These are phyloP conservation scores for Drechslerella dactyloides DNA, from an alignment of 2,329 filamentous ascomycete species.

Conservation along the genomic window DNA sequence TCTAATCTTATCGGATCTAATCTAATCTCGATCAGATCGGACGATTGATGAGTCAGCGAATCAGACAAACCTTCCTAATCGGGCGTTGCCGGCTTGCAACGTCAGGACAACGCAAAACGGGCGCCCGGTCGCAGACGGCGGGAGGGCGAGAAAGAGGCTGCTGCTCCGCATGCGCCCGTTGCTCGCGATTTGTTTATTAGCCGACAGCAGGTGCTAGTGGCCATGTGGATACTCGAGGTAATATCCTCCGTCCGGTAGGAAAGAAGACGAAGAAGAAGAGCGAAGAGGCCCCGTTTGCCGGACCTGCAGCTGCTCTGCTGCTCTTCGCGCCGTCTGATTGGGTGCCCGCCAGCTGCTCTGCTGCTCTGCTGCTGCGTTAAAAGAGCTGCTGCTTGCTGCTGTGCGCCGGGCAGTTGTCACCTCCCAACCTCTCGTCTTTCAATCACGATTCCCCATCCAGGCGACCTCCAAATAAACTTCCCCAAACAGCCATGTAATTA, in stretches of 20 bases:
- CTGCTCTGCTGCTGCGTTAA: neutral
- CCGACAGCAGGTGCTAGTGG: neutral
- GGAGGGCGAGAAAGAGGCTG: neutral
- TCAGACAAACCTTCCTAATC: slow-evolving; percentile 5
- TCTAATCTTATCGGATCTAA: slow-evolving; percentile 42
- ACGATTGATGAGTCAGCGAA: neutral
- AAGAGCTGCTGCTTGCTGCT: neutral
- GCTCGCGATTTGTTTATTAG: slow-evolving; percentile 7
- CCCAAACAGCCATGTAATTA: slow-evolving; percentile 50
- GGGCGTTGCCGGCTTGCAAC: neutral
- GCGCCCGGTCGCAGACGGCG: neutral
- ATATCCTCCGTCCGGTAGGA: too few species aligned
- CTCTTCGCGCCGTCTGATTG: slow-evolving; percentile 39
- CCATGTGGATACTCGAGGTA: too few species aligned
- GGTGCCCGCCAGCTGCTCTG: slow-evolving; percentile 7
- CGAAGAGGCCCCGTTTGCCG: too few species aligned
- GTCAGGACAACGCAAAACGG: slow-evolving; percentile 25
- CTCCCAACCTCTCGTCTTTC: slow-evolving; percentile 50
- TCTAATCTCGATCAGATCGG: neutral
- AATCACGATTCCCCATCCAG: slow-evolving; percentile 47
- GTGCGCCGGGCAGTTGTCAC: neutral
- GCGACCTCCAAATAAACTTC: slow-evolving; percentile 49
- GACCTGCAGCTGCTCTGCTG: neutral
- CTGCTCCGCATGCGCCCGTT: neutral
- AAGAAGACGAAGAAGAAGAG: too few species aligned